Base-by-base conservation (phyloP, 176 grass and related monocot genomes). In the Oryza glaberrima region DNA sequence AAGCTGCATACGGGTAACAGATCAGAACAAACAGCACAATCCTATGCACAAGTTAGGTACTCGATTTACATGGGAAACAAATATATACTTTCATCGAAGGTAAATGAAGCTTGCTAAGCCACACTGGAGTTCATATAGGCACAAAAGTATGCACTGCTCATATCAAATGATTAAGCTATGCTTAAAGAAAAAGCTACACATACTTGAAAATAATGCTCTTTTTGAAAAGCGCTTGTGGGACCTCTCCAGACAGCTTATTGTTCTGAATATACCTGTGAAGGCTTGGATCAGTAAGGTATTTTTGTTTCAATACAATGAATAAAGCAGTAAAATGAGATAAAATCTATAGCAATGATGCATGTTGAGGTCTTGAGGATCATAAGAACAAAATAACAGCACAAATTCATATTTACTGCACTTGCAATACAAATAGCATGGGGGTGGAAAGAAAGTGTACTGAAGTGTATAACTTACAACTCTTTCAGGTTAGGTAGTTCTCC, bases 241-340 rank as follows among this genome's bases (percentile, higher is more conserved):
- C 77, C 77, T 65, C 65, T 86, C 93, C 93, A 63, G 77, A 94
- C 60, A 95, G 89, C 51, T 88, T 88, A 82, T 98, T 98, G 83
- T 98, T 94, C 88, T 98, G 91, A 65, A 95, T 82, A 81, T 95
- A 98, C 85, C 93, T 98, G 83, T 67, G 87, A 86, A 77, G 15
- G 44, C 45, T 77, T 58, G 56, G 56, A 84, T 83, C 54, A 88
- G 52, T 75, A 83, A 63, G 76, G 14, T 9, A 34, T 17, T 56
- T 70, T 66, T 64, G 14, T 75, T 52, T 45, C 16, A 20, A 56
- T 61, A 82, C 34, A 58, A 23, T 72, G 10, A 75, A 84, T 56
- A 88, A 36, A 69, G 34, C 43, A 72, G 17, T 64, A 72, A 82
- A 63, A 74, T 46, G 47, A 76, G 30, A 70, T 22, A 72, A 85